phyloP scores from a whole-genome alignment of 1,284 basidiomycete genomes.

The Vanrija sp. region DNA sequence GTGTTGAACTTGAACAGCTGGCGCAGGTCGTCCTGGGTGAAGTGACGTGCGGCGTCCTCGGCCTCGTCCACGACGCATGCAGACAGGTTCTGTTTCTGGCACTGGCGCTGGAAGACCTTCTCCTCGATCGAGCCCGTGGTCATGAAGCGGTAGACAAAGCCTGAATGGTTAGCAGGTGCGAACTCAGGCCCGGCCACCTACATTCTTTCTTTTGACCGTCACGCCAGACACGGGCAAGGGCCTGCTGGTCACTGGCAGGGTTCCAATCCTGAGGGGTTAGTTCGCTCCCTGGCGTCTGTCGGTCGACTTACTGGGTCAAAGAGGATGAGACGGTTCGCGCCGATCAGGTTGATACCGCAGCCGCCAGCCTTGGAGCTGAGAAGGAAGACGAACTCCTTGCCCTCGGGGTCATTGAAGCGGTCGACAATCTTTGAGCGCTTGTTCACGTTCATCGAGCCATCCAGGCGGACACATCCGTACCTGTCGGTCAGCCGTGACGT shows the following conservation, averaged over 20 bases:
- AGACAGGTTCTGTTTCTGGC: constrained; percentile 93
- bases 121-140: constrained; percentile 98
- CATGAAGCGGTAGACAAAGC: constrained; percentile 97
- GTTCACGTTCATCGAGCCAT: constrained; percentile 87
- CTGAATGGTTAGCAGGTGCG: constrained; percentile 48
- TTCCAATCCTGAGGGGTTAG: constrained; percentile 74
- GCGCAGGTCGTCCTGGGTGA: constrained; percentile 81
- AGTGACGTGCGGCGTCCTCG: constrained; percentile 92
- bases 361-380: constrained; percentile 96
- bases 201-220: constrained; percentile 99
- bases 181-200: constrained; percentile 46
- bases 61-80: constrained; percentile 97
- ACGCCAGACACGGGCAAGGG: constrained; percentile 96
- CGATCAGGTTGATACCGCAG: constrained; percentile 97
- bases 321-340: constrained; percentile 89
- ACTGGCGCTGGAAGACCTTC: constrained; percentile 93
- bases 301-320: constrained; percentile 82
- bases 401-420: constrained; percentile 92
- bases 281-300: background rate
- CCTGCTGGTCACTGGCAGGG: constrained; percentile 96
- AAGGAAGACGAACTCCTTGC: constrained; percentile 93
- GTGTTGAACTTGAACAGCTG: constrained; percentile 92
- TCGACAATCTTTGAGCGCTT: constrained; percentile 98
- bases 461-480: constrained; percentile 87
- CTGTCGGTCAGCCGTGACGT: constrained; percentile 49